Percentiles rank a stretch among this genome's conserved stretches.
Conservation (phyloP, 345 rosid species). For the Eucalyptus albens region DNA sequence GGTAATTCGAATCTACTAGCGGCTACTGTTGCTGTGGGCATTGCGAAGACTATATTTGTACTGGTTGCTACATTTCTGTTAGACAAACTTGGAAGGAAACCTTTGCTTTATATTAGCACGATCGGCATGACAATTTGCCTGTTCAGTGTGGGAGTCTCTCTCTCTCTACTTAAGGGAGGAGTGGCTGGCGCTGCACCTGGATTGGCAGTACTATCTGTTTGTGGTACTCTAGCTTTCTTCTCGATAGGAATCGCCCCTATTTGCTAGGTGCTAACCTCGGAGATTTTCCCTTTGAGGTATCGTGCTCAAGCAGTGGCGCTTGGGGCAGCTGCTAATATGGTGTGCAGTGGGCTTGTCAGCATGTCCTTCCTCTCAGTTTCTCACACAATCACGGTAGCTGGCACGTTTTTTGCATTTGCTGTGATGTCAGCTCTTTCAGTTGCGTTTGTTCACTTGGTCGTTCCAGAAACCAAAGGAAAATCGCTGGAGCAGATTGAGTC, state of each 20-base stretch:
- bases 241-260: constrained; percentile 54
- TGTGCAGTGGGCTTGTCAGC: constrained; percentile 45
- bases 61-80: constrained; percentile 53
- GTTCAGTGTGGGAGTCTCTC: constrained; percentile 22
- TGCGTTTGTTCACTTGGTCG: constrained; percentile 25
- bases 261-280: constrained; percentile 53
- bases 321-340: constrained; percentile 47
- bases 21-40: constrained; percentile 67
- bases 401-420: constrained; percentile 40
- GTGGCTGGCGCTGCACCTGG: constrained; percentile 5
- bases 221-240: constrained; percentile 59
- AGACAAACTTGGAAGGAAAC: constrained; percentile 65
- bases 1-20: constrained; percentile 49
- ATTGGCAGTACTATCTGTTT: constrained; percentile 27
- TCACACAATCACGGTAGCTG: constrained; percentile 36
- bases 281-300: constrained; percentile 52
- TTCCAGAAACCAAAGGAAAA: constrained; percentile 72
- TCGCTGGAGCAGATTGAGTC: constrained; percentile 54
- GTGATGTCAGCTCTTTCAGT: constrained; percentile 26
- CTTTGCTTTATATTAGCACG: constrained; percentile 50
- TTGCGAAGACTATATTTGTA: constrained; percentile 51
- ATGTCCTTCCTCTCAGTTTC: constrained; percentile 58
- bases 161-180: constrained; percentile 20
- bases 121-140: constrained; percentile 55
- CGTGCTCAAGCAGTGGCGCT: constrained; percentile 62